phyloP scores from a whole-genome alignment of 1,139 yeast species.

The Taiozyma sp. region DNA sequence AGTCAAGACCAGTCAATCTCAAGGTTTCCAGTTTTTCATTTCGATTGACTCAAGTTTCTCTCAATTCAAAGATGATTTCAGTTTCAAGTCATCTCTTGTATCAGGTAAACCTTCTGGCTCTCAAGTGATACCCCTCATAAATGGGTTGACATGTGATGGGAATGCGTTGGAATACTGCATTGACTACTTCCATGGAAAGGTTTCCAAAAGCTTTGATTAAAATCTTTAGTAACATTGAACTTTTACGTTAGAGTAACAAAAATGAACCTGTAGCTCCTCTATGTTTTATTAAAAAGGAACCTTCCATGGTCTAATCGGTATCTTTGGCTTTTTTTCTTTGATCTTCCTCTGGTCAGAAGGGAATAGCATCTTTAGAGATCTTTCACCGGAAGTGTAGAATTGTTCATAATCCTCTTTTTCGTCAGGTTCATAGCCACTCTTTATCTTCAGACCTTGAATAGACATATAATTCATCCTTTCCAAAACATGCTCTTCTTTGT shows the following conservation, averaged over 20 bases:
- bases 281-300: conserved; percentile 11
- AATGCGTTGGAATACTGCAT: conserved; percentile 12
- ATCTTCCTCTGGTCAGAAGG: conserved; percentile 10
- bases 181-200: conserved; percentile 13
- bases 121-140: conserved; percentile 11
- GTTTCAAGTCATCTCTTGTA: conserved; percentile 5
- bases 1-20: background rate
- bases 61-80: conserved; percentile 9
- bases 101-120: conserved; percentile 1
- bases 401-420: background rate
- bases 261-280: background rate
- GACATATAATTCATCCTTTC: conserved; percentile 6
- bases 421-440: background rate
- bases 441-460: background rate
- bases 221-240: no score
- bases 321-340: conserved; percentile 1
- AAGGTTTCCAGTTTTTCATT: background rate
- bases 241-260: background rate
- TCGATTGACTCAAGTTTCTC: background rate
- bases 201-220: background rate
- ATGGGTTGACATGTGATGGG: conserved; percentile 16
- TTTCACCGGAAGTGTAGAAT: conserved; percentile 8
- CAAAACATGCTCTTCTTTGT: conserved; percentile 1
- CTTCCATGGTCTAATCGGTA: conserved; percentile 9
- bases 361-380: conserved; percentile 12